Evolutionary conservation across 192 early-diverging fungal species (phyloP), one percentile per base, ranked within the genome.

Genomic region (Spizellomyces sp.): DNA sequence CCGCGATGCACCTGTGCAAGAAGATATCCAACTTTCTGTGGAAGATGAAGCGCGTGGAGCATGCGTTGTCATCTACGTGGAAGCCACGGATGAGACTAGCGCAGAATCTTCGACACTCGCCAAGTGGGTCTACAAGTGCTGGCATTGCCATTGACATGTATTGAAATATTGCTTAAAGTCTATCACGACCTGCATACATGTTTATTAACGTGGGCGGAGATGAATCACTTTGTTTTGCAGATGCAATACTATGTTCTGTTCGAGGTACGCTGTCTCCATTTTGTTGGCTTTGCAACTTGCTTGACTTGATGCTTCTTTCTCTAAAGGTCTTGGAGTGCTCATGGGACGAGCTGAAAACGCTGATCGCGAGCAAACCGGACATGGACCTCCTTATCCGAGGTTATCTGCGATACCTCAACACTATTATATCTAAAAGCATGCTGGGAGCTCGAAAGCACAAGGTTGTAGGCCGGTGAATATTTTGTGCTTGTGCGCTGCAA

Each of bases 161-260:
- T 9, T 22, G 10, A 22, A 59, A 10, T 59, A 8, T 59, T 10
- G n/a, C 15, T 67, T n/a, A 19, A 67, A 59, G 64, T 75, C 3
- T 41, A 48, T 44, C 83, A 78, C 54, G 88, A 90, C 14, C 74
- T 95, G 48, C 93, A 93, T 42, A 69, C 82, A 27, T 87, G 90
- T 67, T 81, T 88, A 52, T 78, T 93, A 50, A 81, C 87, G 10
- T 87, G 90, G 73, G 84, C 83, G 15, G 88, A 95, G 76, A 98
- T 98, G 96, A 88, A 92, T 54, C 96, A 98, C 78, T 97, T 96
- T 78, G 86, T 95, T 50, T 86, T 92, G 69, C 95, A 99, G 75
- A 79, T 99, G 57, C 95, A 98, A 77, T 93, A 95, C 75, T 97
- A 94, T 75, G 89, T 94, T 41, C 80, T 92, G 50, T 96, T 96